Evolutionary conservation across 2,329 filamentous ascomycete genomes (phyloP).

Genomic region (Zelopaecilomyces penicillatus): DNA sequence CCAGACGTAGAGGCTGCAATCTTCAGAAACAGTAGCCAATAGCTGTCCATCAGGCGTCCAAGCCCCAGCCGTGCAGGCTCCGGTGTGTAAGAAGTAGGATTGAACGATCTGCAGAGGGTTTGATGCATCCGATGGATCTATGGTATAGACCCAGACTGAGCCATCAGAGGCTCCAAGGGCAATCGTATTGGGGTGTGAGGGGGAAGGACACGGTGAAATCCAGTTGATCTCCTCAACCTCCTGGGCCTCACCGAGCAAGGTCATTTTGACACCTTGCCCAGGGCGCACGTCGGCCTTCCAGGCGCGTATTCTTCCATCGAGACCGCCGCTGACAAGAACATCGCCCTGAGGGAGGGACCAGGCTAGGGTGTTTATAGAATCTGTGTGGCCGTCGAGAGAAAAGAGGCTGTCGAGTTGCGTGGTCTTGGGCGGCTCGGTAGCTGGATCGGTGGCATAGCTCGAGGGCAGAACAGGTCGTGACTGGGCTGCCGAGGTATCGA

Average conservation of each 20-base stretch:
- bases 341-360: constrained; percentile 81
- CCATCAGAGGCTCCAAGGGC: constrained; percentile 86
- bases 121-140: constrained; percentile 55
- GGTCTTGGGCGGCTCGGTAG: constrained; percentile 40
- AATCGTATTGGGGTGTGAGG: constrained; percentile 66
- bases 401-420: constrained; percentile 57
- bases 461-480: constrained; percentile 62
- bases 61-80: constrained; percentile 74
- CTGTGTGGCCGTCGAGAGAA: constrained; percentile 79
- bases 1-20: constrained; percentile 83
- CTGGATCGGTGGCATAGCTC: constrained; percentile 61
- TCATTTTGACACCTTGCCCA: constrained; percentile 40
- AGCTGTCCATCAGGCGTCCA: constrained; percentile 86
- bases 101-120: constrained; percentile 72
- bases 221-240: constrained; percentile 97
- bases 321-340: constrained; percentile 74
- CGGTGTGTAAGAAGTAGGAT: constrained; percentile 86
- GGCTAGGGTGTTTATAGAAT: constrained; percentile 78
- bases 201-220: constrained; percentile 66
- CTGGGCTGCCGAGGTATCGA: constrained; percentile 61
- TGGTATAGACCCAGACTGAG: constrained; percentile 90
- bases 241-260: constrained; percentile 66
- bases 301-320: constrained; percentile 74
- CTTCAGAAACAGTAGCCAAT: constrained; percentile 82
- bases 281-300: constrained; percentile 48